Conservation (phyloP, 805 yeast genomes). For the Candida pini region DNA sequence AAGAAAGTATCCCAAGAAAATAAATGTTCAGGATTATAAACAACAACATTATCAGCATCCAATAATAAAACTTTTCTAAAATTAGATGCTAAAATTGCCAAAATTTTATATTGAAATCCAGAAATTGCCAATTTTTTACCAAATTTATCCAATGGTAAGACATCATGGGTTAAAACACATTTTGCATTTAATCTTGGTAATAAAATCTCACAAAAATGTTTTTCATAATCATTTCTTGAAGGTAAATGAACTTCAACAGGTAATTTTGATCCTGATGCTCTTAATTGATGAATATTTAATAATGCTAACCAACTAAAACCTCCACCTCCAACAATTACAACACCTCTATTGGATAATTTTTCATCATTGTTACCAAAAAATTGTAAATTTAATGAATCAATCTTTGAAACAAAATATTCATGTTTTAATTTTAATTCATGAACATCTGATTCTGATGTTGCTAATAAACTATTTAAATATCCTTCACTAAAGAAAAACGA, state of each 20-base stretch:
- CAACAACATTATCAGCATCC: constrained; percentile 48
- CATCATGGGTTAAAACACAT: constrained; percentile 37
- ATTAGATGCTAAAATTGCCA: constrained; percentile 40
- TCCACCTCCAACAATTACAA: constrained; percentile 51
- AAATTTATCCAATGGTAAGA: constrained; percentile 25
- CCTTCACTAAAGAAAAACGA: constrained; percentile 40
- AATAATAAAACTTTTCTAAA: constrained; percentile 43
- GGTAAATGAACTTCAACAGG: constrained; percentile 51
- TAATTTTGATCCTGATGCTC: constrained; percentile 37
- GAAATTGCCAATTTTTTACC: constrained; percentile 26
- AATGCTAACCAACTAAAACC: constrained; percentile 45
- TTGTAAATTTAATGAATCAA: constrained; percentile 33
- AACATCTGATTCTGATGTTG: constrained; percentile 28
- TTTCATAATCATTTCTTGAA: constrained; percentile 38
- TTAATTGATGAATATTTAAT: constrained; percentile 40
- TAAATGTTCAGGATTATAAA: constrained; percentile 37
- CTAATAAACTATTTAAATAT: constrained; percentile 39
- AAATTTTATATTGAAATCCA: constrained; percentile 47
- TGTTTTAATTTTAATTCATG: constrained; percentile 16
- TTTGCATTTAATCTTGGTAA: constrained; percentile 39
- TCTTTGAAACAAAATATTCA: constrained; percentile 6
- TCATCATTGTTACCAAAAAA: constrained; percentile 20
- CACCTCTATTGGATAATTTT: constrained; percentile 24
- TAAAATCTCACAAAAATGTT: constrained; percentile 35
- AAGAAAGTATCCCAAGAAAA: constrained; percentile 39